These are phyloP conservation scores for Populus hybrid DNA, from an alignment of 441 rosid species.

Conservation along the genomic window DNA sequence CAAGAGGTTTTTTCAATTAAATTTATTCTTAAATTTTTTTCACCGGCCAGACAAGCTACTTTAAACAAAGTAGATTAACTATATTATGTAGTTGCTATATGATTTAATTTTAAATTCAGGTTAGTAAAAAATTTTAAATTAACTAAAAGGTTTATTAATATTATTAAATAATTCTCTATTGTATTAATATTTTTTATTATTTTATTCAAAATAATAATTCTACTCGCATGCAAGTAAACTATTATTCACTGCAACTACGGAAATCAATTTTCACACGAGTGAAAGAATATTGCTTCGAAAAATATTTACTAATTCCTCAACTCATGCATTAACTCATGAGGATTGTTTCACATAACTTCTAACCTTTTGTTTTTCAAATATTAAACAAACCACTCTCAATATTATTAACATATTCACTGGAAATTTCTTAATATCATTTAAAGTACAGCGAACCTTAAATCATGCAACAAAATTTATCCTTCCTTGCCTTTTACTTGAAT, in stretches of 20 bases:
- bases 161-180: too few species aligned
- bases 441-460: not conserved
- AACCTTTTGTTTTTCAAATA: not conserved
- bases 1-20: fast-evolving
- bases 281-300: not conserved
- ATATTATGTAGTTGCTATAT: fast-evolving
- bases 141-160: too few species aligned
- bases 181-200: too few species aligned
- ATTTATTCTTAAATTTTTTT: too few species aligned
- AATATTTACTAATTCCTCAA: too few species aligned
- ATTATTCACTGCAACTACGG: not conserved
- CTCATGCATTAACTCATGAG: too few species aligned
- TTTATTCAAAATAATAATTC: too few species aligned
- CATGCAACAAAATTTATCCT: not conserved
- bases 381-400: not conserved
- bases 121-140: too few species aligned
- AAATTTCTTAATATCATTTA: too few species aligned
- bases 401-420: not conserved
- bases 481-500: not conserved
- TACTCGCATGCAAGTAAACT: not conserved
- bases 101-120: too few species aligned
- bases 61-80: too few species aligned
- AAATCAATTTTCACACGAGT: not conserved
- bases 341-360: too few species aligned
- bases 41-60: fast-evolving